phyloP scores from a whole-genome alignment of 768 basidiomycete species.

The Leccinum olivaceopallidum region DNA sequence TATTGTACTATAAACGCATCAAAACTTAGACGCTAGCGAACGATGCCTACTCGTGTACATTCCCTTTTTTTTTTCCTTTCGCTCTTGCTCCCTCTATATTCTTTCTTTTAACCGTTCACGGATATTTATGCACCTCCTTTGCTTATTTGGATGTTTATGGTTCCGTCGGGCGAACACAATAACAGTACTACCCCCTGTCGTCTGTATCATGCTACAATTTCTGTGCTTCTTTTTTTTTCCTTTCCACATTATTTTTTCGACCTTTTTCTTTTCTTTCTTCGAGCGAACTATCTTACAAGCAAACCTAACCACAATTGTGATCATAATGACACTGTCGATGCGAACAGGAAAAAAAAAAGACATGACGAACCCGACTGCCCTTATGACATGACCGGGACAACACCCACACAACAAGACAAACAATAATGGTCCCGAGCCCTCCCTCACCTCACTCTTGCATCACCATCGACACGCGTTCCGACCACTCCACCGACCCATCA shows the following conservation, averaged over 20 bases:
- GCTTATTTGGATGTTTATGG: background rate
- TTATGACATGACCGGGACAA: background rate
- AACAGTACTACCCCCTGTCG: conserved; percentile 18
- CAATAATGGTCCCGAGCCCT: background rate
- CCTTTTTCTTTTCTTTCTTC: background rate
- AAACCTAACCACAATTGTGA: conserved; percentile 29
- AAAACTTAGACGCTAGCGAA: conserved; percentile 18
- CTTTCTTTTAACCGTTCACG: background rate
- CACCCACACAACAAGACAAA: background rate
- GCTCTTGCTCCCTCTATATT: background rate
- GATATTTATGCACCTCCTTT: conserved; percentile 1
- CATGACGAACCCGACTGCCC: background rate
- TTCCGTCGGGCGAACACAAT: conserved; percentile 5
- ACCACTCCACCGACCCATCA: conserved; percentile 14
- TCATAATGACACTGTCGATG: background rate
- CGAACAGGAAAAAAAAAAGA: background rate
- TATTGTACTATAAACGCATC: conserved; percentile 77
- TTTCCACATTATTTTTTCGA: background rate
- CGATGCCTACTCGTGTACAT: background rate
- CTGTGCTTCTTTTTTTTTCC: background rate
- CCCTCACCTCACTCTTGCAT: conserved; percentile 20
- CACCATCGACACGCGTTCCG: conserved; percentile 13
- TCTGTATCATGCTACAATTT: conserved; percentile 26
- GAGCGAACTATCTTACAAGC: conserved; percentile 29
- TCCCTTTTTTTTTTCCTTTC: background rate